Conservation (phyloP, 768 basidiomycete species). For the Pleurotus giganteus region DNA sequence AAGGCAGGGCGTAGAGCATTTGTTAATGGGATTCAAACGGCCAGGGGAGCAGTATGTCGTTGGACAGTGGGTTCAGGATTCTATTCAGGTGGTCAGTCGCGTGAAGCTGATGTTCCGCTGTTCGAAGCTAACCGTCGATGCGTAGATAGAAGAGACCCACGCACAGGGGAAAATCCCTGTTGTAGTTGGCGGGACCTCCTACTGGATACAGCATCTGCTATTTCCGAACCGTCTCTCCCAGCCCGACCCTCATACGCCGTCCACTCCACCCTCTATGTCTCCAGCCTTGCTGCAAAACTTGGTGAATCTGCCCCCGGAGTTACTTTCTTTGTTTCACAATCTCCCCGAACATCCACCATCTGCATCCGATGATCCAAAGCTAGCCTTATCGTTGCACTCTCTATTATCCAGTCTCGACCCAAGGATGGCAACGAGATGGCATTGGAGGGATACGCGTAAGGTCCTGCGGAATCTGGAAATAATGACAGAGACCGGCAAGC, state of each 20-base stretch:
- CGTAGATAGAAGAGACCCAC: conserved; percentile 76
- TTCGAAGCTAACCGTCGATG: conserved; percentile 9
- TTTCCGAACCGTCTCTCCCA: conserved; percentile 73
- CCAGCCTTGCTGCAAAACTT: conserved; percentile 40
- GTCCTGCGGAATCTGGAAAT: conserved; percentile 78
- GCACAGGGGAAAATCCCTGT: conserved; percentile 68
- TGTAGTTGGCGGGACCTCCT: conserved; percentile 92
- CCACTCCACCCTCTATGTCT: conserved; percentile 21
- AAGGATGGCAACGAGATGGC: conserved; percentile 79
- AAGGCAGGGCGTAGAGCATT: conserved; percentile 79
- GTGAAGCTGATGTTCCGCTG: not conserved
- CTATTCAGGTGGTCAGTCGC: conserved; percentile 65
- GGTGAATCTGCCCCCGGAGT: conserved; percentile 40
- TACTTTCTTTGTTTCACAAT: conserved; percentile 47
- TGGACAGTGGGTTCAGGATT: conserved; percentile 85
- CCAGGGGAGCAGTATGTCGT: conserved; percentile 88
- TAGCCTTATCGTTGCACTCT: conserved; percentile 61
- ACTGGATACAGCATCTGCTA: conserved; percentile 95
- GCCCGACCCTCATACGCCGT: conserved; percentile 14
- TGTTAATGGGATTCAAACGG: conserved; percentile 83
- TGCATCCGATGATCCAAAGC: conserved; percentile 51
- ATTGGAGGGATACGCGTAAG: conserved; percentile 94
- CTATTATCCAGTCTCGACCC: conserved; percentile 73
- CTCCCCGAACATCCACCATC: conserved; percentile 62
- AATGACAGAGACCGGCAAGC: conserved; percentile 65